These are phyloP conservation scores for Allantophomopsis cytisporea DNA, from an alignment of 2,329 filamentous ascomycete genomes.

Conservation along the genomic window DNA sequence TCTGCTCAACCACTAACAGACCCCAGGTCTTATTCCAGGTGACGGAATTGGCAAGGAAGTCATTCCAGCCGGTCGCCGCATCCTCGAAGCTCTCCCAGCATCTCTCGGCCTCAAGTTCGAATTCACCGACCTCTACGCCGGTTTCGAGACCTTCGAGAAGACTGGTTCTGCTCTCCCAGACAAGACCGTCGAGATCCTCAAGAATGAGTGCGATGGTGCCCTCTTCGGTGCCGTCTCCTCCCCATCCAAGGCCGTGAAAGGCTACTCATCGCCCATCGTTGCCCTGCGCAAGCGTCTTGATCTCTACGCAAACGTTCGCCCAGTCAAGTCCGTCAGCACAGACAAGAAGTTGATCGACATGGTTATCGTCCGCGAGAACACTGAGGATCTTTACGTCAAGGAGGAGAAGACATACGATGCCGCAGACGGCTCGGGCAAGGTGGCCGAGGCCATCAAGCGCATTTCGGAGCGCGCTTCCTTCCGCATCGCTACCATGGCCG, in stretches of 20 bases:
- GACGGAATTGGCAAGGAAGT: slow-evolving; percentile 98
- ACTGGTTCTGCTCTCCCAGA: slow-evolving; percentile 83
- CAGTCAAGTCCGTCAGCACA: slow-evolving; percentile 71
- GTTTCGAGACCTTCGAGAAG: slow-evolving; percentile 85
- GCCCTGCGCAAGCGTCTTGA: slow-evolving; percentile 58
- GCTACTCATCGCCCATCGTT: slow-evolving; percentile 83
- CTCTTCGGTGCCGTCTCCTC: slow-evolving; percentile 95
- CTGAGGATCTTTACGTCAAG: slow-evolving; percentile 85
- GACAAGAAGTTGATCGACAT: slow-evolving; percentile 46
- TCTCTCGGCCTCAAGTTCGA: slow-evolving; percentile 88
- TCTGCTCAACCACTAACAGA: not conserved
- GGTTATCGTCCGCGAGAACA: slow-evolving; percentile 69
- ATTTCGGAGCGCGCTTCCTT: slow-evolving; percentile 76
- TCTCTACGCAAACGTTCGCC: slow-evolving; percentile 94
- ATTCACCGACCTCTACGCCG: slow-evolving; percentile 85
- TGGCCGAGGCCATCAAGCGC: slow-evolving; percentile 95
- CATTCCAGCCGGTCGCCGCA: slow-evolving; percentile 81
- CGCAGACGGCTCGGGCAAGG: slow-evolving; percentile 56
- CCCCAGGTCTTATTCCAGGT: slow-evolving; percentile 80
- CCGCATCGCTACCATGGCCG: slow-evolving; percentile 86
- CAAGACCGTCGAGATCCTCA: slow-evolving; percentile 77
- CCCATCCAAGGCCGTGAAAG: slow-evolving; percentile 76
- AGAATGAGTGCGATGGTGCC: slow-evolving; percentile 85
- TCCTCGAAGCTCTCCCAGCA: slow-evolving; percentile 86
- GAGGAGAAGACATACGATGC: slow-evolving; percentile 76